Evolutionary conservation across 2,329 filamentous ascomycete genomes (phyloP).

Genomic region (Colletotrichum trifolii): DNA sequence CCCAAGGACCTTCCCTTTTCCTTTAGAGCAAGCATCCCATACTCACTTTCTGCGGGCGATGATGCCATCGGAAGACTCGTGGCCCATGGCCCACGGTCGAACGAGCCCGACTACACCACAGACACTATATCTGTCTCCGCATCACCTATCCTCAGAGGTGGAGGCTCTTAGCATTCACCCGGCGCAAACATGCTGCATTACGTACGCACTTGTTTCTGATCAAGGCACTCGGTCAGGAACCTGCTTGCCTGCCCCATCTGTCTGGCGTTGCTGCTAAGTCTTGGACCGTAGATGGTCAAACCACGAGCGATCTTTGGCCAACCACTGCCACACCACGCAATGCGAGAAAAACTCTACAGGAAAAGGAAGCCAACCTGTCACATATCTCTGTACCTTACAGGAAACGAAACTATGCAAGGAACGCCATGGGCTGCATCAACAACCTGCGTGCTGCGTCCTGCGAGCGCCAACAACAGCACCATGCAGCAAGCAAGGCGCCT

Average conservation of each 20-base stretch:
- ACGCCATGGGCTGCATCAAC: neutral
- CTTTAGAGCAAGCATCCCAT: neutral
- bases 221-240: constrained; percentile 20
- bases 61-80: constrained; percentile 22
- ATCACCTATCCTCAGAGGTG: too few relatives aligned
- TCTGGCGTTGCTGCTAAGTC: too few relatives aligned
- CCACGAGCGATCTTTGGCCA: too few relatives aligned
- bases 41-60: constrained; percentile 8
- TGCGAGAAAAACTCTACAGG: neutral
- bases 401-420: constrained; percentile 32
- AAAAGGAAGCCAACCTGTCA: constrained; percentile 7
- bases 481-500: neutral
- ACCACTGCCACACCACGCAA: neutral
- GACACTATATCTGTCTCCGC: too few relatives aligned
- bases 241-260: neutral
- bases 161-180: too few relatives aligned
- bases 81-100: too few relatives aligned
- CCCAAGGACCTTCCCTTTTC: constrained; percentile 3
- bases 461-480: neutral
- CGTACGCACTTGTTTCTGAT: constrained; percentile 30
- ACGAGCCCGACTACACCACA: too few relatives aligned
- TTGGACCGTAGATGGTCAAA: too few relatives aligned
- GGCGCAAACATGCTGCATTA: neutral
- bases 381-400: constrained; percentile 22
- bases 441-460: constrained; percentile 1